Evolutionary conservation across 2,329 filamentous ascomycete species (phyloP), one percentile per base, ranked within the genome.

Genomic region (Diplodia mutila): DNA sequence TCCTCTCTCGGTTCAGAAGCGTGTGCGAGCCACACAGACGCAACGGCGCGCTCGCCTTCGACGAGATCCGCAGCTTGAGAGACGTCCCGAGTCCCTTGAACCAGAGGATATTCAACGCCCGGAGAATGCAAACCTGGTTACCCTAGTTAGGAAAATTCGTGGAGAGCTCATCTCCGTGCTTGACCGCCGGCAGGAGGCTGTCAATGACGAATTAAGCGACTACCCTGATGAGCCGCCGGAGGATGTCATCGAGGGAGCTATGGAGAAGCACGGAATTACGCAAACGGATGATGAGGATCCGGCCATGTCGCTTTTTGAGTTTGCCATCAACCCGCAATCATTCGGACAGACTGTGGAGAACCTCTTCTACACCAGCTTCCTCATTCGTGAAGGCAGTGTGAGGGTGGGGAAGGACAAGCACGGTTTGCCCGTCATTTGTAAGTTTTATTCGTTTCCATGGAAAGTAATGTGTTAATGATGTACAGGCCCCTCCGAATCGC

Each of bases 261-360:
- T 93, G 84, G 85, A 87, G 46, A 83, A 86, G 66, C 81, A 91
- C 73, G 86, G 89, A 2, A 81, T 97, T 16, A 85, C 88, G 6
- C 59, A 67, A 14, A 83, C 85, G 21, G 88, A 53, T 0, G 69
- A 89, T 2, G 89, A 89, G 1, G 91, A 92, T 18, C 34, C 73
- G 16, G 73, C 72, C 9, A 86, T 97, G 3, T 88, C 91, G 61
- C 80, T 97, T 14, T 90, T 97, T 77, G 89, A 91, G 64, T 98
- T 97, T 72, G 92, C 93, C 49, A 86, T 98, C 70, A 97, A 99
- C 73, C 95, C 95, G 0, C 83, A 83, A 48, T 97, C 93, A 0
- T 99, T 98, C 74, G 92, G 92, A 0, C 95, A 99, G 79, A 97
- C 93, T 0, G 89, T 99, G 7, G 95, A 99, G 77, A 99, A 99